These are phyloP conservation scores for Stachybotrys chartarum DNA, from an alignment of 2,329 filamentous ascomycete species.

Conservation along the genomic window DNA sequence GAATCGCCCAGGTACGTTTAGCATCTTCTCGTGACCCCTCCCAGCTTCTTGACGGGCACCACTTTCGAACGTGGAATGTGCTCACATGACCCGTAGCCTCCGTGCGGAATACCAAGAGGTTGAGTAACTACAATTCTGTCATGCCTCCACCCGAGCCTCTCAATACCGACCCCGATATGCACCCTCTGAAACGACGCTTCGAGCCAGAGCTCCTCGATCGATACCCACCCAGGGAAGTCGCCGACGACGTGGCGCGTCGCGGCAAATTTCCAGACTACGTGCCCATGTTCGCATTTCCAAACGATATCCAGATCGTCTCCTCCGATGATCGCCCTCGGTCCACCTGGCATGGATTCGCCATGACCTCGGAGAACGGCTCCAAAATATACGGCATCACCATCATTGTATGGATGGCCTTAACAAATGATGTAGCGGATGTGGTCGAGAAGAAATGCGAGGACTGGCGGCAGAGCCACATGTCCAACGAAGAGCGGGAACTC, in stretches of 20 bases:
- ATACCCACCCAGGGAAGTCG: constrained; percentile 78
- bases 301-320: constrained; percentile 94
- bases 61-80: background rate
- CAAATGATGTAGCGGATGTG: constrained; percentile 72
- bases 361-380: constrained; percentile 89
- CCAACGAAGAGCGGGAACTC: constrained; percentile 81
- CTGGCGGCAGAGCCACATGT: constrained; percentile 83
- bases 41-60: background rate
- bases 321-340: constrained; percentile 88
- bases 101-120: constrained; percentile 71
- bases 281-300: constrained; percentile 98
- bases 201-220: constrained; percentile 94
- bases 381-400: constrained; percentile 89
- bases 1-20: constrained; percentile 33
- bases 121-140: constrained; percentile 98
- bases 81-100: constrained; percentile 38
- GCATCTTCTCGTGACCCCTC: constrained; percentile 2
- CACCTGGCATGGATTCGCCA: constrained; percentile 98
- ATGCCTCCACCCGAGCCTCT: constrained; percentile 90
- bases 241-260: constrained; percentile 71
- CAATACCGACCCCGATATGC: constrained; percentile 85
- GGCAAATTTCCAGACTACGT: constrained; percentile 94
- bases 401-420: constrained; percentile 87
- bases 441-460: constrained; percentile 76
- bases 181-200: constrained; percentile 87